Evolutionary conservation across 331 rosid genomes (phyloP).

Genomic region (Cydonia oblonga): DNA sequence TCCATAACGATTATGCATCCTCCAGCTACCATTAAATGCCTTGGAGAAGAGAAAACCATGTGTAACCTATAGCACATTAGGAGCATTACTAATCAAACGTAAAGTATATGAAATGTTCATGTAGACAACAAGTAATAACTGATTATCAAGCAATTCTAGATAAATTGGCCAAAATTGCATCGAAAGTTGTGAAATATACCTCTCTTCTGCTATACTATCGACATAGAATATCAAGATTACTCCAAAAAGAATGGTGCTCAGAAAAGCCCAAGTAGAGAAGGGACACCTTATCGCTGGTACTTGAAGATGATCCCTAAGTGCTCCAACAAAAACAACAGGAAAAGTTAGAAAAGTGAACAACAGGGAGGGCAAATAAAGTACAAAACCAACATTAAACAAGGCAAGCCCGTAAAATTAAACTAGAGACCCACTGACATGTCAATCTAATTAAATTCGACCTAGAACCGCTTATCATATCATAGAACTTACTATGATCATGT

Average conservation of each 20-base stretch:
- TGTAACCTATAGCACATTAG: conserved; percentile 54
- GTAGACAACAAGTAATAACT: not conserved
- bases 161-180: not conserved
- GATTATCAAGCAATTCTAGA: not conserved
- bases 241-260: conserved; percentile 81
- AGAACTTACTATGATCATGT: conserved; percentile 67
- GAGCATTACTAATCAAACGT: not conserved
- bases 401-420: conserved; percentile 5
- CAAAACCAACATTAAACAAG: not conserved
- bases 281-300: conserved; percentile 46
- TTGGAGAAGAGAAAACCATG: conserved; percentile 95
- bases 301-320: conserved; percentile 75
- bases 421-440: conserved; percentile 5
- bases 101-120: not conserved
- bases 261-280: conserved; percentile 87
- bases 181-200: conserved; percentile 31
- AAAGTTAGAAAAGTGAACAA: not conserved
- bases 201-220: conserved; percentile 89
- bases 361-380: not conserved
- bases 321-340: conserved; percentile 6
- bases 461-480: not conserved
- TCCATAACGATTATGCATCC: conserved; percentile 82
- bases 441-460: not conserved
- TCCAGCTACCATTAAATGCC: conserved; percentile 83
- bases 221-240: conserved; percentile 77